These are phyloP conservation scores for Thielaviopsis musarum DNA, from an alignment of 2,329 filamentous ascomycete species.

Conservation along the genomic window DNA sequence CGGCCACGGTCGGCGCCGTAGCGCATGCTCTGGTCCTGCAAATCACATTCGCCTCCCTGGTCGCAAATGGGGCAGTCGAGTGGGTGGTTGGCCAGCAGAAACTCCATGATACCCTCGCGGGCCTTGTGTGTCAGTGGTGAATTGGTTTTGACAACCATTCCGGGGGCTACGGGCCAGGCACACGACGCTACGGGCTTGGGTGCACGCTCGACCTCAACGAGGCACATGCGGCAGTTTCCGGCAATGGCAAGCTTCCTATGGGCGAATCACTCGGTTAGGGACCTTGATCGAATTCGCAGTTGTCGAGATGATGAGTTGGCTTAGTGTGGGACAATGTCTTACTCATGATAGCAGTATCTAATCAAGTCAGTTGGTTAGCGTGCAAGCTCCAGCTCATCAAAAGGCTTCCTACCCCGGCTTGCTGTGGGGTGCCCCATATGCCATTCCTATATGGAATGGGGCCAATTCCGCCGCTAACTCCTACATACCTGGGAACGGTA, in stretches of 20 bases:
- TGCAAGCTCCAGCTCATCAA: neutral
- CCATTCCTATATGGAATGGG: neutral
- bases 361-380: conserved; percentile 10
- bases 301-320: conserved; percentile 16
- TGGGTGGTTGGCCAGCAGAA: conserved; percentile 88
- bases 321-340: conserved; percentile 23
- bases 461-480: conserved; percentile 6
- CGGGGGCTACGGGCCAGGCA: conserved; percentile 95
- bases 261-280: neutral
- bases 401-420: neutral
- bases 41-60: conserved; percentile 96
- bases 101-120: conserved; percentile 97
- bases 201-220: conserved; percentile 91
- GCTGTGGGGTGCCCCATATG: neutral
- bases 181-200: conserved; percentile 97
- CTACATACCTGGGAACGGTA: conserved; percentile 62
- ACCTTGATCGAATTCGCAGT: conserved; percentile 14
- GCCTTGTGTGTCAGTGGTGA: conserved; percentile 94
- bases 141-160: conserved; percentile 98
- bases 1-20: conserved; percentile 91
- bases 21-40: conserved; percentile 98
- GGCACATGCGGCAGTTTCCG: conserved; percentile 98
- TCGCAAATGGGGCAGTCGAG: conserved; percentile 96
- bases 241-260: conserved; percentile 91
- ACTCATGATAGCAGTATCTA: conserved; percentile 98